These are phyloP conservation scores for Venturia asperata DNA, from an alignment of 2,329 filamentous ascomycete genomes.

Conservation along the genomic window DNA sequence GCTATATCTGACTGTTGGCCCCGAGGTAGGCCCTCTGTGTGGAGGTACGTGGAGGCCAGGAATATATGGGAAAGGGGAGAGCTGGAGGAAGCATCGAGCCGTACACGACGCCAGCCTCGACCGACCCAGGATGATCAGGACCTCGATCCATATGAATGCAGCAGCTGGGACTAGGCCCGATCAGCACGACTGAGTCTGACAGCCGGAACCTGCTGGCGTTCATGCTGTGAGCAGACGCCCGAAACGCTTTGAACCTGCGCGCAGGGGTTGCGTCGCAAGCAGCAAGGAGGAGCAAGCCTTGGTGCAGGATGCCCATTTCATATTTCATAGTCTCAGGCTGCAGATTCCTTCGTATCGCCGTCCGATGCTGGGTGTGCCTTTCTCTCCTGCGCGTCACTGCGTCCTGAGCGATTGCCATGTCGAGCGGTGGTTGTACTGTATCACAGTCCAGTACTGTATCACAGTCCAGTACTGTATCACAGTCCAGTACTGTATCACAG, in stretches of 20 bases:
- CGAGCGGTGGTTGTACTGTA: too few species aligned
- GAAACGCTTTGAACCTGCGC: neutral
- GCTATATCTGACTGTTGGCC: neutral
- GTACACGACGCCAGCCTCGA: neutral
- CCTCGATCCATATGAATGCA: neutral
- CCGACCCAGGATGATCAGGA: neutral
- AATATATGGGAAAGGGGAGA: neutral
- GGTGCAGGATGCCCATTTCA: neutral
- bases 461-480: too few species aligned
- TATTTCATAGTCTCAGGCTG: too few species aligned
- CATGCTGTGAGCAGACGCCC: neutral
- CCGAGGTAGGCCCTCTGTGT: neutral
- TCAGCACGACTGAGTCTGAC: neutral
- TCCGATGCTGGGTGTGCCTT: too few species aligned
- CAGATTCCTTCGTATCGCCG: too few species aligned
- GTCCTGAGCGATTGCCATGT: too few species aligned
- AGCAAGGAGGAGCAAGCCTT: neutral
- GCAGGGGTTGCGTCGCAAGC: neutral
- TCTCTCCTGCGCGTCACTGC: neutral
- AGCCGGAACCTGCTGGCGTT: neutral
- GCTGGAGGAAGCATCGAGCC: neutral
- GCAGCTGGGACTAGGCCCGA: neutral
- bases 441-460: too few species aligned
- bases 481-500: too few species aligned
- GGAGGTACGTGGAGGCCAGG: neutral